Base-by-base conservation (phyloP, 495 filamentous ascomycete genomes). In the Penicillium fimorum region DNA sequence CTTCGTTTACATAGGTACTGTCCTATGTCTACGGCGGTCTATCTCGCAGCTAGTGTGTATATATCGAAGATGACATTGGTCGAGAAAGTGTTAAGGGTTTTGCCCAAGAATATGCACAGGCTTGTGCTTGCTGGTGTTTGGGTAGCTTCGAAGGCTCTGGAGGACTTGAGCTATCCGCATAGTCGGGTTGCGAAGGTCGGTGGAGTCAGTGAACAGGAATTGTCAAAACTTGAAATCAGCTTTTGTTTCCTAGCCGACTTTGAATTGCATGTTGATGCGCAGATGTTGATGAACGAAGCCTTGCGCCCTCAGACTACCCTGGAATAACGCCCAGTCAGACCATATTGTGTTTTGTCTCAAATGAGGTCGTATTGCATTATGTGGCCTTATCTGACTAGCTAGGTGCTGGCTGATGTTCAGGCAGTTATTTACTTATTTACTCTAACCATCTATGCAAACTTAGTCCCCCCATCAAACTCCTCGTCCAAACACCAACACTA, bases 1-100 rank as follows among this genome's bases (percentile, higher is more conserved):
- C 72, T 84, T 58, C 89, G 94, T 43, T 83, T 97, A 47, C 93
- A 97, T 68, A 80, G 78, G 37, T 97, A 86, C 69, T 98, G 94
- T 60, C 93, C 95, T 20, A 88, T 97, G 84, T 95, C 91, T n/a
- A 93, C 94, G 3, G 92, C 85, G 15, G 95, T 97, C 32, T 96
- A 94, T 62, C 84, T 98, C n/a, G 91, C 94, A 2, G 86, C 94
- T 2, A 90, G 90, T 44, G 73, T 87, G n/a, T 97, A 97, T 69
- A 91, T 96, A 50, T 87, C 91, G 63, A 81, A 84, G 47, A 81
- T 97, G 40, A 87, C 85, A 1, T 80, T 92, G 10, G 74, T 85
- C 33, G 91, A 97, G 60, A 81, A 81, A 48, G 78, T 85, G 13
- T 83, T 94, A 15, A 80, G 83, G 3, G 83, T 96, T 20, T 95